These are phyloP conservation scores for Cyclotella kingstonii DNA, from an alignment of 108 stramenopile species.

Conservation along the genomic window DNA sequence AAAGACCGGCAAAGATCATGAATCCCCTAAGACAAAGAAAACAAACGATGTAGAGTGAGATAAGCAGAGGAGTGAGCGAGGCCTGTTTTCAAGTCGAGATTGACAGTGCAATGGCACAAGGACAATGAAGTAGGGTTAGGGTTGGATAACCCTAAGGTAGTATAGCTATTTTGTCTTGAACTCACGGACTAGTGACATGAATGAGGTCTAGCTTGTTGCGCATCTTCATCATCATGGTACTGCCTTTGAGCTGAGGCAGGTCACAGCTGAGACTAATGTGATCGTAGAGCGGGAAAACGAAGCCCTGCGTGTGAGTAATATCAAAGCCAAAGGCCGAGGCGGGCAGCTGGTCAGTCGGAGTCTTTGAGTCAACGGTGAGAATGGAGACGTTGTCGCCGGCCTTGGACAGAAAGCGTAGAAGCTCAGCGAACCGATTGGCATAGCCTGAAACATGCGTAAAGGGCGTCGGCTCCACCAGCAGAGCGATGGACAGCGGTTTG, in stretches of 20 bases:
- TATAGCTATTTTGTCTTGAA: not conserved
- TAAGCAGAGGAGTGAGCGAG: not conserved
- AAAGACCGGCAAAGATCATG: constrained; percentile 78
- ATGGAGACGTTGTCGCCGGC: constrained; percentile 90
- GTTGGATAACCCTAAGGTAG: not conserved
- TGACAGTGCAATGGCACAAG: too few relatives aligned
- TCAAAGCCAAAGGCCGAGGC: constrained; percentile 66
- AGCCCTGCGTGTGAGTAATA: constrained; percentile 87
- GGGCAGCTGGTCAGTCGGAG: constrained; percentile 66
- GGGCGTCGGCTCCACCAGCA: constrained; percentile 90
- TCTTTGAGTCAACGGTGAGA: constrained; percentile 86
- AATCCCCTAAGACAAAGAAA: constrained; percentile 58
- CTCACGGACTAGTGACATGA: constrained; percentile 92
- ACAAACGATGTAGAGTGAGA: not conserved
- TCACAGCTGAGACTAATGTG: constrained; percentile 89
- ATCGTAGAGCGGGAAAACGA: constrained; percentile 93
- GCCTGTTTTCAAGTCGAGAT: not conserved
- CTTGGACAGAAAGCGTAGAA: constrained; percentile 84
- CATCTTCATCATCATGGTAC: constrained; percentile 75
- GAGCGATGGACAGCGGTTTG: constrained; percentile 65
- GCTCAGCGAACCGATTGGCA: constrained; percentile 97
- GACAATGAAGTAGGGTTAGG: not conserved
- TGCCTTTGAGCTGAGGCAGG: constrained; percentile 74
- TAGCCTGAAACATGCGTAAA: constrained; percentile 97
- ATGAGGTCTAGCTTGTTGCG: constrained; percentile 91